Evolutionary conservation across 1,284 basidiomycete genomes (phyloP).

Genomic region (Rhodofomes roseus): DNA sequence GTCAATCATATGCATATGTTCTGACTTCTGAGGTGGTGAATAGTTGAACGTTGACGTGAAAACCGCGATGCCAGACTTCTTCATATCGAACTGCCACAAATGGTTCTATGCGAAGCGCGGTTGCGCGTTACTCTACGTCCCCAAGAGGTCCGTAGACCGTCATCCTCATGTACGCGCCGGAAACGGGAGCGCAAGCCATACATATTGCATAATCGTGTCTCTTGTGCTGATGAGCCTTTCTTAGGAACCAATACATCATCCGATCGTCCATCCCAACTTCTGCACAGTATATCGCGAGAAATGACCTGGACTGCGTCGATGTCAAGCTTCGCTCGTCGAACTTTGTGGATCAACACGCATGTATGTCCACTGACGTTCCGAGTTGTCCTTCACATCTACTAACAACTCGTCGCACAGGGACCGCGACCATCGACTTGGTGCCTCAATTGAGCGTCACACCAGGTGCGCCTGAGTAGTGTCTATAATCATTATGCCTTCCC

Average conservation of each 20-base stretch:
- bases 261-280: slow-evolving; percentile 75
- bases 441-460: slow-evolving; percentile 50
- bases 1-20: no score
- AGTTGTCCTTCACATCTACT: neutral
- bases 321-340: no score
- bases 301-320: no score
- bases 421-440: slow-evolving; percentile 62
- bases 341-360: slow-evolving; percentile 59
- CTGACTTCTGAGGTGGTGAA: no score
- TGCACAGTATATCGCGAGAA: slow-evolving; percentile 47
- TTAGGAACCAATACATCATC: slow-evolving; percentile 76
- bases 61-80: slow-evolving; percentile 69
- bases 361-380: slow-evolving; percentile 30
- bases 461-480: slow-evolving; percentile 38
- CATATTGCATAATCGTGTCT: no score
- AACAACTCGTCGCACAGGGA: slow-evolving; percentile 43
- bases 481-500: no score
- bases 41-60: slow-evolving; percentile 54
- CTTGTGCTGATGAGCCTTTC: no score
- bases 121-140: slow-evolving; percentile 74
- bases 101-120: slow-evolving; percentile 77
- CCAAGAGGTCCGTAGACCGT: slow-evolving; percentile 49
- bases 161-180: neutral
- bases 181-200: no score
- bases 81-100: slow-evolving; percentile 82